These are phyloP conservation scores for Musa itinerans DNA, from an alignment of 176 grass and related monocot genomes.

Conservation along the genomic window DNA sequence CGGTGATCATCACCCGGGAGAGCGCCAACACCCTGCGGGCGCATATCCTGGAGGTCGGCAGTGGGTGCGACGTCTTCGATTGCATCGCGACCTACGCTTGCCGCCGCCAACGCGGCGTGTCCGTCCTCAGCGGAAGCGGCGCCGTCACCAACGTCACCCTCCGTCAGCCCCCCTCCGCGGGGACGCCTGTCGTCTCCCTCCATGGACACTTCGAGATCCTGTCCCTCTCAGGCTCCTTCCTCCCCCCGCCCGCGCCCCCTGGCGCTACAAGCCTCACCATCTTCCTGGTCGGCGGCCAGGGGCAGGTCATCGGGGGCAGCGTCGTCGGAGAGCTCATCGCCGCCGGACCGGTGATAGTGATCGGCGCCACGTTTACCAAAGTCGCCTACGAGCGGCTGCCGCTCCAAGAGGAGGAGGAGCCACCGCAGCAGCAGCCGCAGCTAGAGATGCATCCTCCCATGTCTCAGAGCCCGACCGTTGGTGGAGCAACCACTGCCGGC, in stretches of 20 bases:
- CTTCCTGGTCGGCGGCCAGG: slow-evolving; percentile 61
- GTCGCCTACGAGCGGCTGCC: slow-evolving; percentile 90
- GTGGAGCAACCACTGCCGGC: background rate
- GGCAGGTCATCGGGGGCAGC: slow-evolving; percentile 79
- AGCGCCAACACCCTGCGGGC: slow-evolving; percentile 86
- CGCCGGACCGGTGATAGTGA: slow-evolving; percentile 68
- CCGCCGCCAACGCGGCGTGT: slow-evolving; percentile 80
- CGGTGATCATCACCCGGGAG: slow-evolving; percentile 93
- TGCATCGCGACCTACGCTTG: slow-evolving; percentile 62
- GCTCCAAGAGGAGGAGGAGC: slow-evolving; percentile 65
- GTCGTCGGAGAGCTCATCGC: slow-evolving; percentile 69
- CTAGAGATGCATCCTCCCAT: background rate
- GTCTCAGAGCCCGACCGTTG: background rate
- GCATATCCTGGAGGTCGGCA: slow-evolving; percentile 83
- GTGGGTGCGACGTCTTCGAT: slow-evolving; percentile 85
- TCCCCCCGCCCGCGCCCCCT: slow-evolving; percentile 74
- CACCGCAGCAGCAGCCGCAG: background rate
- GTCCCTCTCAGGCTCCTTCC: slow-evolving; percentile 91
- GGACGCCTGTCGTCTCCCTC: slow-evolving; percentile 32
- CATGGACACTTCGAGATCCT: slow-evolving; percentile 92
- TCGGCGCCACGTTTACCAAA: slow-evolving; percentile 88
- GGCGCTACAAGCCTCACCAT: slow-evolving; percentile 80
- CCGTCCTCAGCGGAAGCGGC: slow-evolving; percentile 73
- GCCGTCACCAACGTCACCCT: slow-evolving; percentile 71
- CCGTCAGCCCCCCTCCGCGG: slow-evolving; percentile 45